Percentiles rank a stretch among this genome's conserved stretches.
Conservation (phyloP, 2,329 filamentous ascomycete species). For the Mycosphaerella arachidis region DNA sequence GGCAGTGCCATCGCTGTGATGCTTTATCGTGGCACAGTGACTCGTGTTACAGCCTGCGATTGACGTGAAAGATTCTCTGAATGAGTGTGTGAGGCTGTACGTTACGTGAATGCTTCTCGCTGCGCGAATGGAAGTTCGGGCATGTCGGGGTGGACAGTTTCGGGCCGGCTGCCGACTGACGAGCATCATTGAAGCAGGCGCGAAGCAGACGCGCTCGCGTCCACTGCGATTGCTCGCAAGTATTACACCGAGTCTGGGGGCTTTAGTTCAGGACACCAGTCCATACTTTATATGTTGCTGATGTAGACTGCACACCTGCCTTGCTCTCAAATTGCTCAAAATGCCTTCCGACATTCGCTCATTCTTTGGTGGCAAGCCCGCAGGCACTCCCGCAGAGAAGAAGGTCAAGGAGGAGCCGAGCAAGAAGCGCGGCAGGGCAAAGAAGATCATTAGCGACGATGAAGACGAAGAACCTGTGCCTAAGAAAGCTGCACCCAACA, state of each 20-base stretch:
- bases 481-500: slow-evolving; percentile 44
- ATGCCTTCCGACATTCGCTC: slow-evolving; percentile 86
- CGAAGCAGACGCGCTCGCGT: not conserved
- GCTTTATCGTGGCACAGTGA: not conserved
- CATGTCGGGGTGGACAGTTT: not conserved
- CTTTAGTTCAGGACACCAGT: not conserved
- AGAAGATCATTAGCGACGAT: slow-evolving; percentile 76
- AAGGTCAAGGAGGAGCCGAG: slow-evolving; percentile 35
- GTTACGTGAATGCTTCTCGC: not conserved
- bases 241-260: not conserved
- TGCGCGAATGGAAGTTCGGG: not conserved
- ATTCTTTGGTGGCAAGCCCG: slow-evolving; percentile 79
- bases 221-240: not conserved
- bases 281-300: not conserved
- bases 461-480: slow-evolving; percentile 34
- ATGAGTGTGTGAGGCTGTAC: not conserved
- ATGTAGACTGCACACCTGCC: not conserved
- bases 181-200: not conserved
- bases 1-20: not conserved
- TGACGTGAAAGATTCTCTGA: not conserved
- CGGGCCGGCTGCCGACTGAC: not conserved
- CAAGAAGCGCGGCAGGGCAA: slow-evolving; percentile 45
- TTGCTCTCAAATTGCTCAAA: slow-evolving; percentile 5
- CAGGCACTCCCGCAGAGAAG: slow-evolving; percentile 45
- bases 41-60: not conserved